A percentile compares a stretch with the other conserved stretches of the same genome.
Conservation (phyloP, 345 rosid genomes). For the Mangifera indica region DNA sequence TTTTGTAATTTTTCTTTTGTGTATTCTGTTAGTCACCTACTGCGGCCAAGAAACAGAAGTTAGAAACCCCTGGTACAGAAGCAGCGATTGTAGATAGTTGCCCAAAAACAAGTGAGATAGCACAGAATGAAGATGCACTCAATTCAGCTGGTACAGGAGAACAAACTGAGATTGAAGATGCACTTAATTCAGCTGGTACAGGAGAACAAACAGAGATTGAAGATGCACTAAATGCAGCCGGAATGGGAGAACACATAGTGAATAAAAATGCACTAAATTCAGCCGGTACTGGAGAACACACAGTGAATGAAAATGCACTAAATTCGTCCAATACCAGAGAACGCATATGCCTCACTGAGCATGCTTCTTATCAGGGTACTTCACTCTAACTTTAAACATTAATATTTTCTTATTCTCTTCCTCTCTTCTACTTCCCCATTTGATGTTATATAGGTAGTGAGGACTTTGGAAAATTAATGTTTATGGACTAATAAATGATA, state of each 20-base stretch:
- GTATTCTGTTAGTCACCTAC: constrained; percentile 31
- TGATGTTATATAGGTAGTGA: too few relatives aligned
- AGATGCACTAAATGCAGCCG: not conserved
- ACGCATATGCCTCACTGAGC: constrained; percentile 12
- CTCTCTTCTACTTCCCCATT: not conserved
- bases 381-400: not conserved
- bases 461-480: too few relatives aligned
- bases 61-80: constrained; percentile 18
- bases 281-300: too few relatives aligned
- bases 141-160: constrained; percentile 17
- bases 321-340: constrained; percentile 6
- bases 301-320: too few relatives aligned
- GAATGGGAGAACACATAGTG: not conserved
- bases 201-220: too few relatives aligned
- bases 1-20: constrained; percentile 4
- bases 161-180: too few relatives aligned
- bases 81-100: constrained; percentile 20
- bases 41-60: constrained; percentile 34
- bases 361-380: constrained; percentile 18
- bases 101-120: constrained; percentile 22
- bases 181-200: too few relatives aligned
- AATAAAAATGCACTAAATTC: too few relatives aligned
- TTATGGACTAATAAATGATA: too few relatives aligned
- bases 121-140: constrained; percentile 24
- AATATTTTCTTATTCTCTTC: not conserved